phyloP scores from a whole-genome alignment of 345 rosid species.

The Brassica napus region DNA sequence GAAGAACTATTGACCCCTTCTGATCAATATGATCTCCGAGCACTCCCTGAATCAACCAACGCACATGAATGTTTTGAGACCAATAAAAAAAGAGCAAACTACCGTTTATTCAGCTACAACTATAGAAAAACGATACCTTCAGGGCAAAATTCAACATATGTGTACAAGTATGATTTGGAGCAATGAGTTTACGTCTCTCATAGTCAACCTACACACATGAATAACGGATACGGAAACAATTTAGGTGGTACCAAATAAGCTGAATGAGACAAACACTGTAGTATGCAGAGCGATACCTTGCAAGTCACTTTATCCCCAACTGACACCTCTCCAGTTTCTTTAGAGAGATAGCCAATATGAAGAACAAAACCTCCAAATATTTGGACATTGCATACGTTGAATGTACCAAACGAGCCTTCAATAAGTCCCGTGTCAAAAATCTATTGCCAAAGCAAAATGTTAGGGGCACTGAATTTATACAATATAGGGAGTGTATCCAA shows the following conservation, averaged over 20 bases:
- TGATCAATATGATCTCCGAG: too few species aligned
- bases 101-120: too few species aligned
- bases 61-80: too few species aligned
- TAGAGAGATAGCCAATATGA: constrained; percentile 64
- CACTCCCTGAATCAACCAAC: too few species aligned
- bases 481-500: too few species aligned
- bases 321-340: constrained; percentile 46
- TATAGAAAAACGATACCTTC: too few species aligned
- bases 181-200: constrained; percentile 70
- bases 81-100: too few species aligned
- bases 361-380: constrained; percentile 72
- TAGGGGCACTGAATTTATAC: neutral
- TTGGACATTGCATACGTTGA: constrained; percentile 69
- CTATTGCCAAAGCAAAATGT: constrained; percentile 47
- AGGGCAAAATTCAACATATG: constrained; percentile 98
- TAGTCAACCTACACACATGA: constrained; percentile 64
- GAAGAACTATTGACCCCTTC: too few species aligned
- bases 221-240: neutral
- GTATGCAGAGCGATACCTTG: constrained; percentile 50
- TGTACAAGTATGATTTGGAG: constrained; percentile 85
- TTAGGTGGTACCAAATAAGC: neutral
- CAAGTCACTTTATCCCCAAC: constrained; percentile 69
- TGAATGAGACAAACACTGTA: neutral
- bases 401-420: constrained; percentile 74
- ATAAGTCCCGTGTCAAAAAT: constrained; percentile 79